phyloP scores from a whole-genome alignment of 1,284 basidiomycete genomes.

The Moesziomyces aphidis region DNA sequence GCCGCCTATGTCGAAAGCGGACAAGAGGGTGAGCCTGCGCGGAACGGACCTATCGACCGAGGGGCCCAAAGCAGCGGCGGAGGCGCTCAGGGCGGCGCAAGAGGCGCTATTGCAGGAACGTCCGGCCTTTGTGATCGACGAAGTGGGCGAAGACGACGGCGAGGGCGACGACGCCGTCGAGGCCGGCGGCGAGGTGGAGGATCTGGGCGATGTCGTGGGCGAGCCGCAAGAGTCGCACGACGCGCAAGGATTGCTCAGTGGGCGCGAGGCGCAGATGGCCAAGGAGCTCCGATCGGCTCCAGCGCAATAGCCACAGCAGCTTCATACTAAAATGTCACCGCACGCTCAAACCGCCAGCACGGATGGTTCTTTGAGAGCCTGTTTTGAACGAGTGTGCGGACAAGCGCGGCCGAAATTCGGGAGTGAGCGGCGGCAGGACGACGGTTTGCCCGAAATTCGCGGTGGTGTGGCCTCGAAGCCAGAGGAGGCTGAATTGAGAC shows the following conservation, averaged over 20 bases:
- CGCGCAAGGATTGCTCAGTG: slow-evolving; percentile 41
- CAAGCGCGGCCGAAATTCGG: too few species aligned
- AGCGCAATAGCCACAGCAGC: slow-evolving; percentile 15
- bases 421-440: too few species aligned
- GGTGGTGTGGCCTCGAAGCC: not conserved
- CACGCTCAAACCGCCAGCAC: too few species aligned
- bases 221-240: slow-evolving; percentile 18
- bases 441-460: too few species aligned
- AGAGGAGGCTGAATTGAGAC: not conserved
- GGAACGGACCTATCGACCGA: slow-evolving; percentile 51
- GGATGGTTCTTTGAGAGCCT: too few species aligned
- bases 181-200: slow-evolving; percentile 34
- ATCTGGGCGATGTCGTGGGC: slow-evolving; percentile 34
- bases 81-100: slow-evolving; percentile 54
- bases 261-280: slow-evolving; percentile 41
- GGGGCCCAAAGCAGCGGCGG: slow-evolving; percentile 55
- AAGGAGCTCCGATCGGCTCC: slow-evolving; percentile 44
- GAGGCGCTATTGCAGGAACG: slow-evolving; percentile 56
- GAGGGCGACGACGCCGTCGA: slow-evolving; percentile 43
- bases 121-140: slow-evolving; percentile 60
- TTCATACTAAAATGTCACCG: not conserved
- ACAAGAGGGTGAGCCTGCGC: slow-evolving; percentile 42
- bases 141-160: slow-evolving; percentile 43
- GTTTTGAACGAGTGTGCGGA: too few species aligned
- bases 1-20: slow-evolving; percentile 11